Conservation (phyloP, 106 monocot genomes). For the Dactylorhiza incarnata region DNA sequence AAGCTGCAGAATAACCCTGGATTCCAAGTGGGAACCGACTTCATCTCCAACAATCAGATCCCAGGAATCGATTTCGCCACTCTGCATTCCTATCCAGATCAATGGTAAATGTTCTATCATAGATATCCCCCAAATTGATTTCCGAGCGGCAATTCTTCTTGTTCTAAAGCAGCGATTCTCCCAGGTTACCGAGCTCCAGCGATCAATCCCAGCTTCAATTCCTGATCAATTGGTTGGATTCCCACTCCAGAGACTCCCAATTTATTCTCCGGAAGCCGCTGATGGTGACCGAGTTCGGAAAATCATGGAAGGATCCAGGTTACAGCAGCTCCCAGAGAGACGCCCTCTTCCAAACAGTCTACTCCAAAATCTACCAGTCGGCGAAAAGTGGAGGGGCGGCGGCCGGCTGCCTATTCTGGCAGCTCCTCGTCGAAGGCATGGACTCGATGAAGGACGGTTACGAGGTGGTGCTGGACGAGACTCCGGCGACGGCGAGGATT, state of each 20-base stretch:
- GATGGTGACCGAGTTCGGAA: conserved; percentile 78
- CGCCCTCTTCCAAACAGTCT: conserved; percentile 41
- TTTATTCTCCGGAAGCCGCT: conserved; percentile 58
- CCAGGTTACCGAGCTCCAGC: conserved; percentile 50
- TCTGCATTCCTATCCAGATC: conserved; percentile 79
- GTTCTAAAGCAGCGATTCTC: background rate
- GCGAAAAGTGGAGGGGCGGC: conserved; percentile 57
- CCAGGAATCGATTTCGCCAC: conserved; percentile 78
- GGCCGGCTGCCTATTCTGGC: conserved; percentile 86
- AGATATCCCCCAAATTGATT: background rate
- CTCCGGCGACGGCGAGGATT: conserved; percentile 32
- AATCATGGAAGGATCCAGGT: conserved; percentile 71
- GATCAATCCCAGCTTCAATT: conserved; percentile 54
- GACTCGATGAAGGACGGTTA: conserved; percentile 73
- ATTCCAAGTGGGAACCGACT: conserved; percentile 67
- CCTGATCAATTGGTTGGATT: conserved; percentile 66
- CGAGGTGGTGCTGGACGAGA: conserved; percentile 50
- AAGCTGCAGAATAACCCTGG: conserved; percentile 22
- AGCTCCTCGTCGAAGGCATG: conserved; percentile 66
- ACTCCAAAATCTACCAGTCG: conserved; percentile 61
- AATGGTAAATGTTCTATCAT: conserved; percentile 38
- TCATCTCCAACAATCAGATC: conserved; percentile 72
- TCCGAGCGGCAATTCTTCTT: background rate
- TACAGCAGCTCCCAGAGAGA: conserved; percentile 60
- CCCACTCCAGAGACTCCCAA: conserved; percentile 54